These are phyloP conservation scores for Cucurbita pepo DNA, from an alignment of 306 rosid genomes.

Conservation along the genomic window DNA sequence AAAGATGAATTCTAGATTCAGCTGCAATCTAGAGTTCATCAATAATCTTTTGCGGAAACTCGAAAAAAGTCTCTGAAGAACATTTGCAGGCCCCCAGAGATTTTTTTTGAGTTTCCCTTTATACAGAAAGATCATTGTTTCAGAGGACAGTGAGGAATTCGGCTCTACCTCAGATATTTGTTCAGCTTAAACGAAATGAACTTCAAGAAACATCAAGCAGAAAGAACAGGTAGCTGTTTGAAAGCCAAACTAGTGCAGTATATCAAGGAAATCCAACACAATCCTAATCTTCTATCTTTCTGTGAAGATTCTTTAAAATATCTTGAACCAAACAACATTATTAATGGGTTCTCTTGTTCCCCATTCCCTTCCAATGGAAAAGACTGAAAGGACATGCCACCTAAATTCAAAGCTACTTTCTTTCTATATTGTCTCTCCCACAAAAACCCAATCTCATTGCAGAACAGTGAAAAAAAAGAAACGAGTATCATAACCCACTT, in stretches of 20 bases:
- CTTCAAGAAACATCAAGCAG: not conserved
- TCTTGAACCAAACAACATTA: not conserved
- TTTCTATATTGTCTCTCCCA: not conserved
- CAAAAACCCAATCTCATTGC: slow-evolving; percentile 1
- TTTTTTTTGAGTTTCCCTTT: slow-evolving; percentile 43
- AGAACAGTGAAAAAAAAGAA: not conserved
- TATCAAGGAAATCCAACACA: not conserved
- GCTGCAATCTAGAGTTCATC: slow-evolving; percentile 17
- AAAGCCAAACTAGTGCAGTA: not conserved
- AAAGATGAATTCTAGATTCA: slow-evolving; percentile 30
- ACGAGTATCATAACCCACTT: not conserved
- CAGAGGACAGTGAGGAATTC: slow-evolving; percentile 39
- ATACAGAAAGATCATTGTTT: slow-evolving; percentile 30
- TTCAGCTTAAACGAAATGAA: slow-evolving; percentile 38
- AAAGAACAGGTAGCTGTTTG: not conserved
- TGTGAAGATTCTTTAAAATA: not conserved
- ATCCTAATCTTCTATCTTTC: not conserved
- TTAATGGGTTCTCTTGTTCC: not conserved
- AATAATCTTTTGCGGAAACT: no score
- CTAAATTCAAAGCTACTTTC: not conserved
- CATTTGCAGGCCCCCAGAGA: slow-evolving; percentile 21
- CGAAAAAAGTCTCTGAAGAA: slow-evolving; percentile 5
- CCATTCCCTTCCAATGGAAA: not conserved
- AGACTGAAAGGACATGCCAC: not conserved
- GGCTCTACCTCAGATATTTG: slow-evolving; percentile 29